Evolutionary conservation across 2,329 filamentous ascomycete genomes (phyloP).

Genomic region (Aspergillus sp.): DNA sequence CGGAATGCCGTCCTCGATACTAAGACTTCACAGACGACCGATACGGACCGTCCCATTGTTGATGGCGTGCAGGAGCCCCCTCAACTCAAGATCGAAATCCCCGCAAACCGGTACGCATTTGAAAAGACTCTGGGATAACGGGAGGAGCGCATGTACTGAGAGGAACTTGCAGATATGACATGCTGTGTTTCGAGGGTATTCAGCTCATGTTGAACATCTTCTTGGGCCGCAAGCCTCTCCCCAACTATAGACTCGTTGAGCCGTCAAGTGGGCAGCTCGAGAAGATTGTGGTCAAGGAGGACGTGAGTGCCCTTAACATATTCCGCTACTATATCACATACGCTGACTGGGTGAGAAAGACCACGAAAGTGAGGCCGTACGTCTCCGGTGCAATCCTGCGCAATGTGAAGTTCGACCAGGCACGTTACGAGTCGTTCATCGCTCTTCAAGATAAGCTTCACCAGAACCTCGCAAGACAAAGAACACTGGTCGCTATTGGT

Average conservation of each 20-base stretch:
- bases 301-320: constrained; percentile 34
- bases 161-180: constrained; percentile 55
- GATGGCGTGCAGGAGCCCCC: constrained; percentile 78
- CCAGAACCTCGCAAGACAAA: constrained; percentile 85
- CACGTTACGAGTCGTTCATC: constrained; percentile 95
- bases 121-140: background rate
- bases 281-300: constrained; percentile 70
- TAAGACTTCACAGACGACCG: constrained; percentile 52
- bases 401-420: constrained; percentile 84
- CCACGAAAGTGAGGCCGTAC: constrained; percentile 72
- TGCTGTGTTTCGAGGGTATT: constrained; percentile 97
- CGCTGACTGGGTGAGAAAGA: constrained; percentile 37
- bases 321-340: background rate
- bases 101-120: constrained; percentile 71
- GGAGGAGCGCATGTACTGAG: constrained; percentile 15
- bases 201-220: constrained; percentile 95
- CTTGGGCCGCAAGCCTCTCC: constrained; percentile 65
- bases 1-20: constrained; percentile 13
- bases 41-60: constrained; percentile 64
- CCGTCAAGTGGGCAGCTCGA: constrained; percentile 68
- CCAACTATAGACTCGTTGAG: constrained; percentile 69
- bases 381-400: constrained; percentile 85
- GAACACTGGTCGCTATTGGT: constrained; percentile 92
- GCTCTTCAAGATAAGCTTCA: constrained; percentile 95
- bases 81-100: constrained; percentile 96